Evolutionary conservation across 2,329 filamentous ascomycete species (phyloP), one percentile per base, ranked within the genome.

Genomic region (Colletotrichum somersetense): DNA sequence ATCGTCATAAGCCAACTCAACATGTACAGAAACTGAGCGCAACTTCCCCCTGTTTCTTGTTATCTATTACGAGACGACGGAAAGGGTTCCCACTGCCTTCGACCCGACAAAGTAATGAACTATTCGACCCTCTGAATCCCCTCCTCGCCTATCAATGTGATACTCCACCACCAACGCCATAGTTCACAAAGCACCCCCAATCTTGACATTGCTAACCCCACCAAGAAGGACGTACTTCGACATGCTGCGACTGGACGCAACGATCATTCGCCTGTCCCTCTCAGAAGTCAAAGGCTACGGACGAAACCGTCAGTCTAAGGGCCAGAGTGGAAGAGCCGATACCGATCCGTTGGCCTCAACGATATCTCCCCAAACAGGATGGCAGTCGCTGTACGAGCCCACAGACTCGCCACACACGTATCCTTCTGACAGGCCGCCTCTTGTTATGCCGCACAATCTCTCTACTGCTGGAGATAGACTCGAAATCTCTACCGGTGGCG

Each of bases 191-290:
- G 3, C 2, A 18, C n/a, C 35, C 16, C 16, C 11, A 33, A 12
- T 10, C 26, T n/a, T 35, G 23, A 14, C 16, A 7, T 42, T 26
- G 5, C 44, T 23, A 30, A 16, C 11, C 38, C n/a, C 20, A 20
- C 18, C 33, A 26, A 6, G 14, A 55, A 44, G n/a, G 26, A 20
- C 3, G 23, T 38, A 30, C 12, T n/a, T 38, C 6, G 26, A 77
- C 64, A 86, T 86, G 84, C 74, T 86, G 35, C 83, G 84, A 62
- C 78, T 84, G 66, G 73, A 75, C 35, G 81, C 82, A 23, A 85
- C 84, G 1, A 76, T 78, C 5, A 79, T 86, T 61, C 78, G 78
- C 40, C 66, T 86, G 69, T 80, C 82, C 57, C 79, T 82, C 73
- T 76, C 80, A 16, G 85, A 86, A 74, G 81, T 56, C 16, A 30